Evolutionary conservation across 345 rosid species (phyloP), one percentile per base, ranked within the genome.

Genomic region (Stellera chamaejasme): DNA sequence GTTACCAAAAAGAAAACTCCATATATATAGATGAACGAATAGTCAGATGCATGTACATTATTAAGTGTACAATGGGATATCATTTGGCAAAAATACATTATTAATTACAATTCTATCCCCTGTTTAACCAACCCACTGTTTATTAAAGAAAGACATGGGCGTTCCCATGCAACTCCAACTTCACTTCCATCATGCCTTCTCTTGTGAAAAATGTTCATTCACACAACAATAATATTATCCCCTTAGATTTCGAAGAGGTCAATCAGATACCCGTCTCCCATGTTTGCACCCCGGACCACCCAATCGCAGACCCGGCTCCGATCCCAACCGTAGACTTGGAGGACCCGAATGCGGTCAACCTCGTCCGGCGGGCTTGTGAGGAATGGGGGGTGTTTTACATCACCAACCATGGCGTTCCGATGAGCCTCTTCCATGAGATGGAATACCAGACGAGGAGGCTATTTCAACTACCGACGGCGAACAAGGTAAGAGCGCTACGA

Each of bases 321-420:
- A 66, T 81, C 15, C 96, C 92, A 3, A 63, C 79, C 50, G 55
- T 91, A 12, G 87, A 82, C 69, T 72, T 91, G 13, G 25, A 25
- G 7, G 52, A 59, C 65, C 81, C 81, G 0, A 64, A 64, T 51
- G 81, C 65, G 2, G 11, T 58, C 2, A 23, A 48, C 10, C 72
- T 74, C 19, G 65, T 84, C 48, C 71, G 82, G 15, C 61, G 66
- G n/a, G 92, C 83, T 25, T 82, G 96, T 71, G 82, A 75, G 58
- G 60, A 72, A 25, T 83, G 88, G 91, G 98, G 98, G 16, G 83
- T 59, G 32, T 77, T 91, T 68, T 95, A 88, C 45, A 77, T 88
- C 52, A 76, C 46, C 52, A 79, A 82, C 76, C 98, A 88, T 58
- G 95, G 85, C 16, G 47, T 88, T 55, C 72, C 92, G 23, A 14